Percentiles rank a stretch among this genome's conserved stretches.
Evolutionary conservation across 2,329 filamentous ascomycete genomes (phyloP).

Genomic region (Colletotrichum trifolii): DNA sequence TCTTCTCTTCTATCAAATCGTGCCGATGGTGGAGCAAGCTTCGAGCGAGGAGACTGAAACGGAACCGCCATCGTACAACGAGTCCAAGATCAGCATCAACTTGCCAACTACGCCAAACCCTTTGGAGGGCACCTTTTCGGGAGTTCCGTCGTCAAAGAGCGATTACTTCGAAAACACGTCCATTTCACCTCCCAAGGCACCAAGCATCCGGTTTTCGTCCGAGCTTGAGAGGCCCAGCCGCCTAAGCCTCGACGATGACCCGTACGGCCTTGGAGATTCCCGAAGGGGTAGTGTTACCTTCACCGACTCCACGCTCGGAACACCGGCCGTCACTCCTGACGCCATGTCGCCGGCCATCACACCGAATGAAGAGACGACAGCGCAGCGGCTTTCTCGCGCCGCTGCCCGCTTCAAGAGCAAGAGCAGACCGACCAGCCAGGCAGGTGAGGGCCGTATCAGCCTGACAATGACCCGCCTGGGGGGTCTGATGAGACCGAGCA

Average conservation of each 20-base stretch:
- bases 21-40: constrained; percentile 81
- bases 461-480: constrained; percentile 67
- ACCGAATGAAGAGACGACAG: constrained; percentile 63
- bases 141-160: constrained; percentile 47
- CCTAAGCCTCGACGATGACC: constrained; percentile 57
- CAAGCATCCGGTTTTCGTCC: constrained; percentile 65
- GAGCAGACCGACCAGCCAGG: constrained; percentile 69
- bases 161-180: constrained; percentile 58
- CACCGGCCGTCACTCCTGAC: constrained; percentile 50
- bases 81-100: constrained; percentile 58
- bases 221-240: constrained; percentile 63
- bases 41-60: constrained; percentile 59
- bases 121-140: constrained; percentile 41
- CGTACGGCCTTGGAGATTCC: constrained; percentile 50
- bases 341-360: constrained; percentile 52
- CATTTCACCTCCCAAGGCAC: constrained; percentile 51
- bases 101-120: constrained; percentile 43
- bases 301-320: constrained; percentile 56
- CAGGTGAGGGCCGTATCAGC: constrained; percentile 68
- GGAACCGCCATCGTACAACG: constrained; percentile 70
- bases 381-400: constrained; percentile 66
- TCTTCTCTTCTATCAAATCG: constrained; percentile 93
- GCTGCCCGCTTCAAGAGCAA: constrained; percentile 64
- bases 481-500: constrained; percentile 62
- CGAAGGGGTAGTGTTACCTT: constrained; percentile 63